A percentile compares a stretch with the other conserved stretches of the same genome.
Conservation (phyloP, 2,329 filamentous ascomycete species). For the Aspergillus amoenus region DNA sequence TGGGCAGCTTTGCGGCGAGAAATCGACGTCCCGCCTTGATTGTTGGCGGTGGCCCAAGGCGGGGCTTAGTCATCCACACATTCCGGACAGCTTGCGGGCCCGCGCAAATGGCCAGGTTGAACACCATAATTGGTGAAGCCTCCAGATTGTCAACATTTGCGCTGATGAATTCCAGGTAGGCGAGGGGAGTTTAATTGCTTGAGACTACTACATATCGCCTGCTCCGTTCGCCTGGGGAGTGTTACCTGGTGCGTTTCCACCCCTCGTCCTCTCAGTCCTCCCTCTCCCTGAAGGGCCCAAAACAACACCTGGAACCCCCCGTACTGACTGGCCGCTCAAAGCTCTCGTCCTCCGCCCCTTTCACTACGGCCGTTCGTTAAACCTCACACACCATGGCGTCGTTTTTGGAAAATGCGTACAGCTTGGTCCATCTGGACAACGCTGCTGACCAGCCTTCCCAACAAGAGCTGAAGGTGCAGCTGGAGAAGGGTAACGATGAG, state of each 20-base stretch:
- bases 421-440: conserved; percentile 97
- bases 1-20: conserved; percentile 9
- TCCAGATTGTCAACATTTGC: conserved; percentile 33
- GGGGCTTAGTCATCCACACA: conserved; percentile 48
- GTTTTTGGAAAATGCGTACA: conserved; percentile 94
- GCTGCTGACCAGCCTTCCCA: conserved; percentile 85
- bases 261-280: conserved; percentile 14
- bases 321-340: conserved; percentile 29
- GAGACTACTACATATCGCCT: conserved; percentile 27
- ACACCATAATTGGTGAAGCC: conserved; percentile 22
- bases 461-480: conserved; percentile 86
- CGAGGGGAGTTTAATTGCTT: conserved; percentile 35
- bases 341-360: conserved; percentile 30
- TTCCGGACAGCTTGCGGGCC: conserved; percentile 36
- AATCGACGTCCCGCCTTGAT: conserved; percentile 10
- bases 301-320: conserved; percentile 26
- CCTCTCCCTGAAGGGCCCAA: conserved; percentile 17
- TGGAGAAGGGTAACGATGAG: conserved; percentile 93
- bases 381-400: conserved; percentile 71
- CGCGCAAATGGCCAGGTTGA: conserved; percentile 44
- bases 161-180: conserved; percentile 38
- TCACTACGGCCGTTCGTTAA: conserved; percentile 20
- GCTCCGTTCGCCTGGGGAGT: conserved; percentile 27
- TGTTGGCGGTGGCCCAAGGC: conserved; percentile 16
- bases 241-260: conserved; percentile 25